A percentile compares a stretch with the other conserved stretches of the same genome.
Evolutionary conservation across 2,329 filamentous ascomycete genomes (phyloP).

Genomic region (Akanthomyces lecanii): DNA sequence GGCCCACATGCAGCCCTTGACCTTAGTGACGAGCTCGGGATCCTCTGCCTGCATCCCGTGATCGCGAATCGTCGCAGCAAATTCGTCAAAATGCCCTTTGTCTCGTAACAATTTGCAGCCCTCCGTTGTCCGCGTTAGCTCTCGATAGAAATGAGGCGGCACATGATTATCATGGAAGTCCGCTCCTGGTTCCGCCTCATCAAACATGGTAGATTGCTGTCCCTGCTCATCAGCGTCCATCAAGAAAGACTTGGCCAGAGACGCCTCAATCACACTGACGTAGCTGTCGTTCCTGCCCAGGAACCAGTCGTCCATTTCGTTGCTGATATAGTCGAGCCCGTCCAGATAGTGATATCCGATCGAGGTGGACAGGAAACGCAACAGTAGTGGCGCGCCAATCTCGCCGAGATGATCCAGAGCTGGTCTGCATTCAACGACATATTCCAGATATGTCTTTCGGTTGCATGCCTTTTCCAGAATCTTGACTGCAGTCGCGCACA

Average conservation of each 20-base stretch:
- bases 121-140: conserved; percentile 87
- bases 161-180: conserved; percentile 64
- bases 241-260: conserved; percentile 79
- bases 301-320: conserved; percentile 99
- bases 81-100: conserved; percentile 95
- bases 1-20: conserved; percentile 96
- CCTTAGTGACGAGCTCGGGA: conserved; percentile 78
- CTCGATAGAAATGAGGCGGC: conserved; percentile 96
- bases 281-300: conserved; percentile 95
- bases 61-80: conserved; percentile 82
- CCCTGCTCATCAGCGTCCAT: conserved; percentile 57
- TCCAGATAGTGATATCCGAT: conserved; percentile 97
- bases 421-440: conserved; percentile 92
- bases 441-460: conserved; percentile 83
- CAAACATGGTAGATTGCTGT: conserved; percentile 55
- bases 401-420: conserved; percentile 93
- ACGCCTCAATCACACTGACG: conserved; percentile 91
- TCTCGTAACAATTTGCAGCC: conserved; percentile 85
- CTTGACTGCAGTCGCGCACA: conserved; percentile 93
- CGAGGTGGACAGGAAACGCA: conserved; percentile 91
- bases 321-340: conserved; percentile 95
- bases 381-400: conserved; percentile 86
- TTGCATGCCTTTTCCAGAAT: conserved; percentile 98
- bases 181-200: conserved; percentile 51
- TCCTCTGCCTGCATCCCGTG: conserved; percentile 83